A percentile compares a stretch with the other conserved stretches of the same genome.
Evolutionary conservation across 2,329 filamentous ascomycete species (phyloP).

Genomic region (Polytolypa hystricis): DNA sequence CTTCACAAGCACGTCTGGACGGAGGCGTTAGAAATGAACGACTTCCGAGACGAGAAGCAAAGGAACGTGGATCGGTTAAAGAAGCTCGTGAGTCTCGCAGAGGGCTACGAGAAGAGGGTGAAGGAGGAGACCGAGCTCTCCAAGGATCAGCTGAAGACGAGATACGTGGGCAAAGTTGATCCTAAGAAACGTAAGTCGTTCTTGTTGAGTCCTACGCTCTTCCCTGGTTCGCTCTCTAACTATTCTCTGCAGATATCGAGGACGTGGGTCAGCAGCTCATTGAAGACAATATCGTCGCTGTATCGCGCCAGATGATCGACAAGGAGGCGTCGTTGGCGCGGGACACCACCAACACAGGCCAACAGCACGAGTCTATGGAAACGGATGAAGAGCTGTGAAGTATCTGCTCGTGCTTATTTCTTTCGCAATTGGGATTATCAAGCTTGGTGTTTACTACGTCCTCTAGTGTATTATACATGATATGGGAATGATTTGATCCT

Average conservation of each 20-base stretch:
- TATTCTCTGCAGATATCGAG: slow-evolving; percentile 57
- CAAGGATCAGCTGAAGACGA: slow-evolving; percentile 95
- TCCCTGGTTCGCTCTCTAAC: slow-evolving; percentile 13
- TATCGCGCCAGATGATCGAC: slow-evolving; percentile 99
- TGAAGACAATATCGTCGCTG: slow-evolving; percentile 97
- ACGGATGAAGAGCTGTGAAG: slow-evolving; percentile 49
- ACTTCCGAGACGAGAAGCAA: slow-evolving; percentile 74
- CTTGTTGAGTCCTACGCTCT: not conserved
- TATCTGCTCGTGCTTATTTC: slow-evolving; percentile 3
- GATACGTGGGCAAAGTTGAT: slow-evolving; percentile 97
- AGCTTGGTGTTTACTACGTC: not conserved
- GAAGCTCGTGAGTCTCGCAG: slow-evolving; percentile 76
- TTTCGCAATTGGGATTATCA: slow-evolving; percentile 1
- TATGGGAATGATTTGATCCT: no score
- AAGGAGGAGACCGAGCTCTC: slow-evolving; percentile 97
- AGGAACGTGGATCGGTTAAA: slow-evolving; percentile 82
- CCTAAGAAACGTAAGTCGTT: slow-evolving; percentile 73
- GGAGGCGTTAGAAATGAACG: slow-evolving; percentile 90
- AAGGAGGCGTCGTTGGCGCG: slow-evolving; percentile 90
- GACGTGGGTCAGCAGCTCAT: slow-evolving; percentile 94
- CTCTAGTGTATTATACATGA: no score
- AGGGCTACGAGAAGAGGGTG: slow-evolving; percentile 96
- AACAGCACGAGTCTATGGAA: slow-evolving; percentile 52
- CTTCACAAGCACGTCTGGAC: slow-evolving; percentile 99
- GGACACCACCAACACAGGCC: slow-evolving; percentile 36